Percentiles rank a stretch among this genome's conserved stretches.
phyloP scores from a whole-genome alignment of 1,284 basidiomycete genomes.

The Porodaedalea pini region DNA sequence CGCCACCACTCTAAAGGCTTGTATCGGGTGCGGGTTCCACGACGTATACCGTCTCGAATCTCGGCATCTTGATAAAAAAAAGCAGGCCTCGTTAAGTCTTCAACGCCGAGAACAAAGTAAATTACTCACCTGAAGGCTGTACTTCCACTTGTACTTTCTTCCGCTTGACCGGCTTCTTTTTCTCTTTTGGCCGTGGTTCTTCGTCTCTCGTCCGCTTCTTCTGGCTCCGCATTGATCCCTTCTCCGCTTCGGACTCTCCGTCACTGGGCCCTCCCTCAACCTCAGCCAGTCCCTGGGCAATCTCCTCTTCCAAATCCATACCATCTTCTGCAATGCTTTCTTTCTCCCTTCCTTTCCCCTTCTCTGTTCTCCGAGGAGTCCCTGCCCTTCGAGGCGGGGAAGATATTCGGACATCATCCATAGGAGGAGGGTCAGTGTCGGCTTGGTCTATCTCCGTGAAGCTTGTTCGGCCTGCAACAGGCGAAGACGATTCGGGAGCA shows the following conservation, averaged over 20 bases:
- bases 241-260: constrained; percentile 32
- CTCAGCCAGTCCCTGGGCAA: constrained; percentile 45
- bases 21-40: constrained; percentile 69
- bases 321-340: constrained; percentile 30
- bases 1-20: constrained; percentile 90
- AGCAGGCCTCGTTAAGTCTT: not conserved
- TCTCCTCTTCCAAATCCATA: constrained; percentile 47
- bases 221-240: constrained; percentile 11
- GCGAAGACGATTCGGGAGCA: constrained; percentile 11
- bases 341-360: constrained; percentile 36
- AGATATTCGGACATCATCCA: constrained; percentile 27
- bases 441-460: constrained; percentile 42
- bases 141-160: constrained; percentile 12
- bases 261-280: constrained; percentile 37
- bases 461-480: constrained; percentile 35
- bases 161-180: constrained; percentile 13
- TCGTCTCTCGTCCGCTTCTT: constrained; percentile 19
- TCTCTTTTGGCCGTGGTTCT: constrained; percentile 7
- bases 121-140: constrained; percentile 9
- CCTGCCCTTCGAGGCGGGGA: constrained; percentile 22
- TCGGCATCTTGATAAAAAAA: not conserved
- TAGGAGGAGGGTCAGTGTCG: constrained; percentile 27
- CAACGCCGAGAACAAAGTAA: too few species aligned
- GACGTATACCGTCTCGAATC: constrained; percentile 58
- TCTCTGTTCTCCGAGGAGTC: too few species aligned